phyloP scores from a whole-genome alignment of 192 early-diverging fungal species.

The Chytriomyces sp. region DNA sequence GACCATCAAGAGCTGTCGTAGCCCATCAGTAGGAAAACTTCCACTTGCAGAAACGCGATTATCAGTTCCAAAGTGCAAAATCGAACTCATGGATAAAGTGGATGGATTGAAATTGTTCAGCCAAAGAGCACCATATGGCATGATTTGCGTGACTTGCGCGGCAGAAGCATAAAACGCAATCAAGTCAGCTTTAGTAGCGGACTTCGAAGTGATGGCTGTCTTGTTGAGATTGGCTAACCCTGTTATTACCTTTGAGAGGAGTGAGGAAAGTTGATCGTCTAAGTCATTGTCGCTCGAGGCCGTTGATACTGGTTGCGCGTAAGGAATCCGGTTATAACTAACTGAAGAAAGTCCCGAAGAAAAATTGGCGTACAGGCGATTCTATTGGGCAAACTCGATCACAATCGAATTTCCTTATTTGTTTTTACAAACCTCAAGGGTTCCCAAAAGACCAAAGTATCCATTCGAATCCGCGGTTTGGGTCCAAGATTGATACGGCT shows the following conservation, averaged over 20 bases:
- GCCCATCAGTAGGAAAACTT: conserved; percentile 57
- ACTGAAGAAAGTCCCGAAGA: background rate
- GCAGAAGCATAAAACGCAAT: conserved; percentile 25
- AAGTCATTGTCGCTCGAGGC: conserved; percentile 21
- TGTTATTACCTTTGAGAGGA: conserved; percentile 26
- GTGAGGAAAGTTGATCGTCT: conserved; percentile 25
- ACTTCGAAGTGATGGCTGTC: conserved; percentile 2
- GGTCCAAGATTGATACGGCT: background rate
- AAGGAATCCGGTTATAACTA: conserved; percentile 4
- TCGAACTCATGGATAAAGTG: conserved; percentile 35
- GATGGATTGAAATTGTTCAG: conserved; percentile 52
- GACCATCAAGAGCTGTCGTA: conserved; percentile 52
- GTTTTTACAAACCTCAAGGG: conserved; percentile 19
- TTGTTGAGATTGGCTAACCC: conserved; percentile 44
- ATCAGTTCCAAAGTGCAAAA: conserved; percentile 50
- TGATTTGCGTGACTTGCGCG: conserved; percentile 36
- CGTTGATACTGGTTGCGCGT: background rate
- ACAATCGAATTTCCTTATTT: no score
- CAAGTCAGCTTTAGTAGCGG: conserved; percentile 2
- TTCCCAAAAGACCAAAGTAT: conserved; percentile 11
- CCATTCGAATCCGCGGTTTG: conserved; percentile 16
- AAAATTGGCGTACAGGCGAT: conserved; percentile 8
- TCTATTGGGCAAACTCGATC: no score
- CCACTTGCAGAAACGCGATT: conserved; percentile 42
- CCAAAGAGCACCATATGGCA: conserved; percentile 61